phyloP scores from a whole-genome alignment of 352 stramenopile species.

The Pythium sukuiense region DNA sequence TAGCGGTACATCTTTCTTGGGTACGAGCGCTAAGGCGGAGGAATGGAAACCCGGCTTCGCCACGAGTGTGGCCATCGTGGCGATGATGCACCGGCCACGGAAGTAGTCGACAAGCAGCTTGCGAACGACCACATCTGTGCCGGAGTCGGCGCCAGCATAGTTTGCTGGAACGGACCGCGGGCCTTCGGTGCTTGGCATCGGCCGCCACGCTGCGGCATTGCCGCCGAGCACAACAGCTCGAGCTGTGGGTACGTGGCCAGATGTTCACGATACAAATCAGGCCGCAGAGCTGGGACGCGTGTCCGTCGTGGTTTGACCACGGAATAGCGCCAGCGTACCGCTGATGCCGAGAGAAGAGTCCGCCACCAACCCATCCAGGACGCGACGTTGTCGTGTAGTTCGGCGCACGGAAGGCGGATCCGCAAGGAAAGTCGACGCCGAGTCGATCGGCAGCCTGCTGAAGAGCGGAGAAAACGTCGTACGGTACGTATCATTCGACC shows the following conservation, averaged over 20 bases:
- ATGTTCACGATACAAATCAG: slow-evolving; percentile 5
- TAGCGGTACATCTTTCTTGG: slow-evolving; percentile 15
- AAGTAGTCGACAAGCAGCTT: slow-evolving; percentile 17
- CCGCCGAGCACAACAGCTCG: slow-evolving; percentile 19
- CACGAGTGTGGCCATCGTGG: slow-evolving; percentile 19
- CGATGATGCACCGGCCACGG: slow-evolving; percentile 20
- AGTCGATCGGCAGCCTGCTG: neutral
- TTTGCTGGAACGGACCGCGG: slow-evolving; percentile 10
- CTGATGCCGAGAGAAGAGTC: slow-evolving; percentile 8
- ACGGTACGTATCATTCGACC: neutral
- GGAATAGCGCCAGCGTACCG: slow-evolving; percentile 6
- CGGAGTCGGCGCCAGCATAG: slow-evolving; percentile 7
- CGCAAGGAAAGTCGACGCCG: neutral
- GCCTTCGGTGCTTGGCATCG: neutral
- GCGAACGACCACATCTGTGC: slow-evolving; percentile 1
- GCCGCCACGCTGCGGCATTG: neutral
- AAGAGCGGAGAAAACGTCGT: neutral
- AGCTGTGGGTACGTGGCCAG: slow-evolving; percentile 12
- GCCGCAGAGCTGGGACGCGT: slow-evolving; percentile 17
- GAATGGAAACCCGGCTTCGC: slow-evolving; percentile 17
- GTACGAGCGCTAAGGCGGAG: slow-evolving; percentile 17
- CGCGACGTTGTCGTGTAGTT: neutral
- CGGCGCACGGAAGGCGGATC: neutral
- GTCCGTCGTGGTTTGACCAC: slow-evolving; percentile 16
- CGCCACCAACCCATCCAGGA: slow-evolving; percentile 14